Evolutionary conservation across 306 rosid species (phyloP), one percentile per base, ranked within the genome.

Genomic region (Trifolium subterraneum): DNA sequence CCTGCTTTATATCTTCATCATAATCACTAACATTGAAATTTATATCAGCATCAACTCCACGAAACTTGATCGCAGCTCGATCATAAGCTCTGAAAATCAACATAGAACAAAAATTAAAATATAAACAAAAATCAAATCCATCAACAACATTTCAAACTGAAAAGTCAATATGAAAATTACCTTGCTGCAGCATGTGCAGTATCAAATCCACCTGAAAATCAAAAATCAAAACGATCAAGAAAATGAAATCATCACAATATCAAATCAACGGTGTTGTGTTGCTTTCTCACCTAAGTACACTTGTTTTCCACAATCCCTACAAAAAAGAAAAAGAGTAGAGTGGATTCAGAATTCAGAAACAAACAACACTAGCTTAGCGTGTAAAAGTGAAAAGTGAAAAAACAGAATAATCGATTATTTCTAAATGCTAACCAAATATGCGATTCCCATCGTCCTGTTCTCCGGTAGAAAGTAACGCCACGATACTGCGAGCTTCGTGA

Each of bases 361-460:
- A 29, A 29, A 29, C 62, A 70, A 38, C 10, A 54, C 56, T 16
- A 13, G 1, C 27, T 47, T 16, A 13, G 1, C 27, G 58, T 41
- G 27, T 3, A 52, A 14, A 22, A 63, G 13, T 19, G 60, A 52
- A 54, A 14, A 7, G 10, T 39, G 8, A 12, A 75, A 75, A 38
- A 51, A 59, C 27, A 27, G 52, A 69, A 62, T 35, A 41, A 67
- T 44, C 35, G 23, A 77, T 54, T 50, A 35, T n/a, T n/a, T n/a
- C 88, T 20, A 31, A 79, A 54, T 55, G 62, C 89, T 33, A 36
- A 93, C 98, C 98, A 93, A 61, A 93, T 93, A 75, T 93, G 98
- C 64, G 98, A 93, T 82, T 93, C 98, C 98, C 98, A 93, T 79
- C 98, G 64, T 35, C 98, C 98, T 4, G 98, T 93, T 55, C 98